A percentile compares a stretch with the other conserved stretches of the same genome.
Evolutionary conservation across 2,329 filamentous ascomycete genomes (phyloP).

Genomic region (Phialophora expanda): DNA sequence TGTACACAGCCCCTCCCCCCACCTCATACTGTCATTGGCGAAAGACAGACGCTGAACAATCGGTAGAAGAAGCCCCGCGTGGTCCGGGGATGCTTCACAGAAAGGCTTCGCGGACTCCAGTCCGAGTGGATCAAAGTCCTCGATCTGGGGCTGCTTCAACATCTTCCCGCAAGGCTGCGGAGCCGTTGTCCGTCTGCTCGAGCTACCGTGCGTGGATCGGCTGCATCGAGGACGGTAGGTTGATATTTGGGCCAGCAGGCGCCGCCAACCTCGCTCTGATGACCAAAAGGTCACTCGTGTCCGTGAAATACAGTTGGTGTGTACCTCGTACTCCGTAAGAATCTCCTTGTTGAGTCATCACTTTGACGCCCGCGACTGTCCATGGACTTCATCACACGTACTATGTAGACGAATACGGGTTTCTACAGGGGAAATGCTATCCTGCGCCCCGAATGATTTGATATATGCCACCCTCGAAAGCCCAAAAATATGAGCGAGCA

Average conservation of each 20-base stretch:
- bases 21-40: neutral
- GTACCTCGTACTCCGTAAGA: neutral
- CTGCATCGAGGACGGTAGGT: neutral
- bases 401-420: neutral
- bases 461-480: neutral
- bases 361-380: neutral
- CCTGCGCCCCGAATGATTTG: neutral
- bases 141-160: neutral
- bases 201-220: neutral
- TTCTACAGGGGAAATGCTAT: neutral
- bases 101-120: neutral
- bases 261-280: neutral
- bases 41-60: neutral
- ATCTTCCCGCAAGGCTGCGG: neutral
- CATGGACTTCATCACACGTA: neutral
- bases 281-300: neutral
- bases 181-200: neutral
- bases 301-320: neutral
- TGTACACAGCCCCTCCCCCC: neutral
- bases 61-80: neutral
- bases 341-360: neutral
- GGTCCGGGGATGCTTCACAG: neutral
- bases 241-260: neutral
- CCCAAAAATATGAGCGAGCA: neutral
- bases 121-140: neutral